Conservation (phyloP, 2,329 filamentous ascomycete genomes). For the Ramichloridium luteum region DNA sequence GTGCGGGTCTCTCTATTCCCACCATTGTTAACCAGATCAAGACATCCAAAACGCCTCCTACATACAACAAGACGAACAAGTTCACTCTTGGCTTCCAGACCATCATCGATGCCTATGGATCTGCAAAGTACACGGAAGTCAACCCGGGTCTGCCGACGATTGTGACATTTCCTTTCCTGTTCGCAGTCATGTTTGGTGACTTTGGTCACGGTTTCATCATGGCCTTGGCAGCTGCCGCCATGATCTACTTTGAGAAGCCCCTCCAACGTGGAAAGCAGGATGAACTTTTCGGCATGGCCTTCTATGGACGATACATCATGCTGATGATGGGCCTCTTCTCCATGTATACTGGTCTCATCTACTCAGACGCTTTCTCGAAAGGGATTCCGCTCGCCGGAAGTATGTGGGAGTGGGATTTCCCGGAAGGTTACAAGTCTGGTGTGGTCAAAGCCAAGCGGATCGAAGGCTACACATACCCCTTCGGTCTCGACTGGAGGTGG, state of each 20-base stretch:
- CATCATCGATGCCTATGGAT: conserved; percentile 97
- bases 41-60: conserved; percentile 94
- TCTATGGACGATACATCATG: conserved; percentile 97
- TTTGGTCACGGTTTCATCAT: conserved; percentile 89
- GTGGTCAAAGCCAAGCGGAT: conserved; percentile 53
- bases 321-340: conserved; percentile 97
- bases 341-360: conserved; percentile 91
- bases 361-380: conserved; percentile 95
- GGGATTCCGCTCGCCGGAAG: conserved; percentile 79
- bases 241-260: conserved; percentile 95
- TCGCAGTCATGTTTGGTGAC: conserved; percentile 99
- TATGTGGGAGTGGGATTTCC: conserved; percentile 76
- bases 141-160: conserved; percentile 93
- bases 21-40: conserved; percentile 97
- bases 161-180: conserved; percentile 97
- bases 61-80: conserved; percentile 95
- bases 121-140: conserved; percentile 91
- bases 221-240: conserved; percentile 66
- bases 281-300: conserved; percentile 95
- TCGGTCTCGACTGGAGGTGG: conserved; percentile 93
- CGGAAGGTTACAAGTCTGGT: conserved; percentile 40
- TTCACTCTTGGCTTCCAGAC: conserved; percentile 98
- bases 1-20: conserved; percentile 88
- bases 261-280: conserved; percentile 78
- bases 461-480: conserved; percentile 75